Conservation (phyloP, 2,329 filamentous ascomycete species). For the Xylaria sp. region DNA sequence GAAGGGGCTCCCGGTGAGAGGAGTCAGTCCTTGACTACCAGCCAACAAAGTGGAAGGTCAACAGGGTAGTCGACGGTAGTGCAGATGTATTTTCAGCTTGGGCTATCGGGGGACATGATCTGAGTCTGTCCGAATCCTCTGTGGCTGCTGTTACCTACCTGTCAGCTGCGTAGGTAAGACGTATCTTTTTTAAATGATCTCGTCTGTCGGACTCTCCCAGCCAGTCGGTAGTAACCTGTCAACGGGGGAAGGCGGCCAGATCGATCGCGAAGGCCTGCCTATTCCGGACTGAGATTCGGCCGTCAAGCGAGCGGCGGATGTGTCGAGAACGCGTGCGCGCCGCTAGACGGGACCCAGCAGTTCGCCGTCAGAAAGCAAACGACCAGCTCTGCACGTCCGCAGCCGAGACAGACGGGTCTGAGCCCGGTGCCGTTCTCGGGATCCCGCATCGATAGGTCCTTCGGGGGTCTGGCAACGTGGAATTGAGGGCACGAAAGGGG, state of each 20-base stretch:
- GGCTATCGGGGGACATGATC: background rate
- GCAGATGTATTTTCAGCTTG: background rate
- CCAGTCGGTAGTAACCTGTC: conserved; percentile 11
- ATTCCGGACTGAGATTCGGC: conserved; percentile 31
- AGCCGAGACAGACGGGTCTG: conserved; percentile 28
- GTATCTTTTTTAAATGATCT: background rate
- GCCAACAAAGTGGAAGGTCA: too few species aligned
- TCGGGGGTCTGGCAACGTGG: conserved; percentile 29
- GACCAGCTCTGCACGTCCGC: conserved; percentile 11
- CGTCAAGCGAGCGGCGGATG: conserved; percentile 31
- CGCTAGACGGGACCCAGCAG: conserved; percentile 29
- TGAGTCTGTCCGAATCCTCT: too few species aligned
- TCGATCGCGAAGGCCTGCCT: conserved; percentile 33
- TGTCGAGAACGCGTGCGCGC: conserved; percentile 9
- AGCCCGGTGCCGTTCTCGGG: conserved; percentile 18
- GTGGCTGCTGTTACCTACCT: background rate
- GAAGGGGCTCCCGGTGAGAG: too few species aligned
- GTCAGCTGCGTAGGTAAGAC: too few species aligned
- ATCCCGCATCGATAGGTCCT: conserved; percentile 24
- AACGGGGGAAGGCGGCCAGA: too few species aligned
- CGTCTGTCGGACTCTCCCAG: conserved; percentile 1
- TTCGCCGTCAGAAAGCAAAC: conserved; percentile 18
- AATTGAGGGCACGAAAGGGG: conserved; percentile 16
- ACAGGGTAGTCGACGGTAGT: background rate
- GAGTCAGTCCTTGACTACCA: too few species aligned